Base-by-base conservation (phyloP, 371 early-diverging fungal species). In the Actinomortierella ambigua region DNA sequence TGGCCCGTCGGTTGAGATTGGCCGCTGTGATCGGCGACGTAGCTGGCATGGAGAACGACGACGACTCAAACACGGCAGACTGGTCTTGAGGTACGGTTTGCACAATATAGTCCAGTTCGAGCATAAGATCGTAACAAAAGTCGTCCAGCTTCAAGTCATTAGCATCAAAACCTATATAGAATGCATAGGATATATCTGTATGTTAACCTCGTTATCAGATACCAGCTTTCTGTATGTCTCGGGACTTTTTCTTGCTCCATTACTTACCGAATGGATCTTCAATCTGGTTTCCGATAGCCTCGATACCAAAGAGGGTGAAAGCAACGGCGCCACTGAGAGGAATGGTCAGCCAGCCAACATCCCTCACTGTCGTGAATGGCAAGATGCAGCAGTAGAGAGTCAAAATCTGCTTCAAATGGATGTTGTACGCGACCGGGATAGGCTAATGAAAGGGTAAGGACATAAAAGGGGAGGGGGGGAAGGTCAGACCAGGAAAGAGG, bases 361-460 rank as follows among this genome's bases (percentile, higher is more conserved):
- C 79, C 4, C 60, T 63, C 11, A 88, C 79, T 24, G 90, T 68
- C 6, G 90, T 89, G 68, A 92, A 88, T 0, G 93, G 93, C n/a
- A 91, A 68, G 13, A 83, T 73, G 14, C 86, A 49, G 44, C 89
- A 77, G 64, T 90, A 93, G 24, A 91, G 59, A 7, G 82, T 75
- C 42, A 93, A 55, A 20, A 85, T 85, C 69, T 91, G 92, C 75
- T 89, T 89, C 62, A 93, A 61, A 78, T 93, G 94, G 57, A 92
- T 85, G 27, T 81, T 78, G 66, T 94, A 94, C 11, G 90, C 93
- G 17, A 85, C 65, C 0, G 94, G 94, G 68, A 93, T 90, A 13
- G 94, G 94, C 34, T 34, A 34, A 6, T 34, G n/a, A n/a, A n/a
- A n/a, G n/a, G n/a, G n/a, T n/a, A n/a, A n/a, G n/a, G n/a, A n/a